Conservation (phyloP, 139 green algal genomes). For the Desmodesmus armatus region DNA sequence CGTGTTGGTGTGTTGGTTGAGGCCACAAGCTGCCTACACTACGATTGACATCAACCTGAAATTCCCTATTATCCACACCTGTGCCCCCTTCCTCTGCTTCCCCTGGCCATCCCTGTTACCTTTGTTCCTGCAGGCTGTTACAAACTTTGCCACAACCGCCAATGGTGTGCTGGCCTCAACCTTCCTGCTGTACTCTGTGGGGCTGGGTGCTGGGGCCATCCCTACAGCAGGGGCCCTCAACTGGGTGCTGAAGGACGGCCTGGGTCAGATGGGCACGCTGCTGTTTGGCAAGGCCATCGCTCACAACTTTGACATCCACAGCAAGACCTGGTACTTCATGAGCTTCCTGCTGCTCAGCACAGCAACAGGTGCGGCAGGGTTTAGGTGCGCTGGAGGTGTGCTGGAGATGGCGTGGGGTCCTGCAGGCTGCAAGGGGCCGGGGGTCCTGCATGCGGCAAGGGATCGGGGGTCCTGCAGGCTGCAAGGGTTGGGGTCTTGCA, state of each 20-base stretch:
- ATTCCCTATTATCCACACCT: too few relatives aligned
- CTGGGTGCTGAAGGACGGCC: constrained; percentile 83
- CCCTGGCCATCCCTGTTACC: constrained; percentile 15
- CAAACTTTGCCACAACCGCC: constrained; percentile 65
- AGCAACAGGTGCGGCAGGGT: constrained; percentile 41
- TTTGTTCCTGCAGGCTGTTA: constrained; percentile 58
- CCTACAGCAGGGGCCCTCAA: constrained; percentile 79
- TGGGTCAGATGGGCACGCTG: constrained; percentile 80
- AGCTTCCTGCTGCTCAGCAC: constrained; percentile 56
- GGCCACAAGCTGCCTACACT: too few relatives aligned
- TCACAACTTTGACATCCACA: constrained; percentile 82
- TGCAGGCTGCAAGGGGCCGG: too few relatives aligned
- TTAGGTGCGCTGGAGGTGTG: too few relatives aligned
- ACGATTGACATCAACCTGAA: too few relatives aligned
- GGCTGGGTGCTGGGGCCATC: constrained; percentile 74
- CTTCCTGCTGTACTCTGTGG: constrained; percentile 86
- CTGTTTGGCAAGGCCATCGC: constrained; percentile 80
- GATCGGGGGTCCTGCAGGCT: too few relatives aligned
- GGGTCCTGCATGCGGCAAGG: too few relatives aligned
- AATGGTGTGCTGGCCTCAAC: constrained; percentile 78
- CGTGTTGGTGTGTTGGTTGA: too few relatives aligned
- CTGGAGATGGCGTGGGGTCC: too few relatives aligned
- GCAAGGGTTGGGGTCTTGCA: too few relatives aligned
- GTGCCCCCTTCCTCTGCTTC: neutral
- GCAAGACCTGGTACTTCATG: constrained; percentile 75